Conservation (phyloP, 306 rosid species). For the Fragaria vesca region DNA sequence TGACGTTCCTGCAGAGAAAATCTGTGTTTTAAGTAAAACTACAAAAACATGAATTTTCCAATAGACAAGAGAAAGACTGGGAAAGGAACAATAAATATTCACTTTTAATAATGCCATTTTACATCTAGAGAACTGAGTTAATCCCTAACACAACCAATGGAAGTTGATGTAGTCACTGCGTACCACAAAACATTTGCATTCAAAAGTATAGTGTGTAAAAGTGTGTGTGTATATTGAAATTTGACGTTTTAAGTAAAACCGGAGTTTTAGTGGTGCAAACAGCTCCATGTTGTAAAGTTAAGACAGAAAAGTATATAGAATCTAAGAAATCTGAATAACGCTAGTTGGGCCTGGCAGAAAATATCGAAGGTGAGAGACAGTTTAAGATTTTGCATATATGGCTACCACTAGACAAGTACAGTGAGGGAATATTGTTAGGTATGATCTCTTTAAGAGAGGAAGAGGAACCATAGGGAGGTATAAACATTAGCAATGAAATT, state of each 20-base stretch:
- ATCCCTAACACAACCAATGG: neutral
- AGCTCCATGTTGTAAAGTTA: neutral
- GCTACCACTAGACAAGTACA: neutral
- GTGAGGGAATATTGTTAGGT: neutral
- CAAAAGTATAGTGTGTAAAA: neutral
- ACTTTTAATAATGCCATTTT: neutral
- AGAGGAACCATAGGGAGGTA: neutral
- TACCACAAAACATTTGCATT: neutral
- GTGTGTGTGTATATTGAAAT: neutral
- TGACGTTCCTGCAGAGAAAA: conserved; percentile 71
- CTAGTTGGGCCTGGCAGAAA: neutral
- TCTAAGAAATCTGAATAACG: neutral
- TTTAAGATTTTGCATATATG: neutral
- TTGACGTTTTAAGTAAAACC: neutral
- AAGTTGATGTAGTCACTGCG: neutral
- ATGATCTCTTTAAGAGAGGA: neutral
- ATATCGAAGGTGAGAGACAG: neutral
- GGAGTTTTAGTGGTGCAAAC: neutral
- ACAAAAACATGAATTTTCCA: neutral
- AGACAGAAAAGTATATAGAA: neutral
- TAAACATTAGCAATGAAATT: neutral
- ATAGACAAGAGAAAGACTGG: neutral
- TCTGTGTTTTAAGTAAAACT: neutral
- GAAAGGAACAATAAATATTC: neutral
- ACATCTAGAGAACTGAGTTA: neutral